Conservation (phyloP, 495 filamentous ascomycete species). For the Aspergillus egyptiacus region DNA sequence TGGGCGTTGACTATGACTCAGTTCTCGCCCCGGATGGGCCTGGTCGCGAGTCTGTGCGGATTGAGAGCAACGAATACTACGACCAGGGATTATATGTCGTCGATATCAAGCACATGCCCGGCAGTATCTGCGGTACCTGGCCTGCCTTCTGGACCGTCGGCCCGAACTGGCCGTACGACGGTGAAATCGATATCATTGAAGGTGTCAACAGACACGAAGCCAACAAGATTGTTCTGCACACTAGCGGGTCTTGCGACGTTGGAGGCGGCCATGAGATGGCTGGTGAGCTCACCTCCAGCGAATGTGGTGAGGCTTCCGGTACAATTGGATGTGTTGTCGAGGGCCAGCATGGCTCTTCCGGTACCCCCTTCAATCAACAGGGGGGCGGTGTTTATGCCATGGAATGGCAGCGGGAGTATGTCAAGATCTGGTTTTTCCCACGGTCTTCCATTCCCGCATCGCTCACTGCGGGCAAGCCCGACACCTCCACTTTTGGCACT, state of each 20-base stretch:
- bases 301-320: constrained; percentile 52
- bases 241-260: constrained; percentile 56
- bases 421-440: constrained; percentile 77
- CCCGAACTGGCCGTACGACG: constrained; percentile 66
- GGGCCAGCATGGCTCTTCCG: constrained; percentile 53
- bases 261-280: constrained; percentile 43
- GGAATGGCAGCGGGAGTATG: constrained; percentile 60
- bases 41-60: constrained; percentile 64
- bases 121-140: constrained; percentile 63
- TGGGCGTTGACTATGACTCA: constrained; percentile 45
- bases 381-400: constrained; percentile 75
- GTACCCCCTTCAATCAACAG: constrained; percentile 63
- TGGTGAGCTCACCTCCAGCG: constrained; percentile 39
- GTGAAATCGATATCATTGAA: constrained; percentile 92
- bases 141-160: constrained; percentile 75
- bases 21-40: constrained; percentile 28
- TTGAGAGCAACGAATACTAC: constrained; percentile 63
- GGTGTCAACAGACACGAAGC: constrained; percentile 63
- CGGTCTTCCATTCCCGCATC: constrained; percentile 53
- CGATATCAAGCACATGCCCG: constrained; percentile 74
- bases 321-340: constrained; percentile 44
- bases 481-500: constrained; percentile 57
- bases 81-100: constrained; percentile 65
- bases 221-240: constrained; percentile 74
- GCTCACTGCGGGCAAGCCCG: constrained; percentile 51